Evolutionary conservation across 2,329 filamentous ascomycete genomes (phyloP).

Genomic region (Chaetomium sp.): DNA sequence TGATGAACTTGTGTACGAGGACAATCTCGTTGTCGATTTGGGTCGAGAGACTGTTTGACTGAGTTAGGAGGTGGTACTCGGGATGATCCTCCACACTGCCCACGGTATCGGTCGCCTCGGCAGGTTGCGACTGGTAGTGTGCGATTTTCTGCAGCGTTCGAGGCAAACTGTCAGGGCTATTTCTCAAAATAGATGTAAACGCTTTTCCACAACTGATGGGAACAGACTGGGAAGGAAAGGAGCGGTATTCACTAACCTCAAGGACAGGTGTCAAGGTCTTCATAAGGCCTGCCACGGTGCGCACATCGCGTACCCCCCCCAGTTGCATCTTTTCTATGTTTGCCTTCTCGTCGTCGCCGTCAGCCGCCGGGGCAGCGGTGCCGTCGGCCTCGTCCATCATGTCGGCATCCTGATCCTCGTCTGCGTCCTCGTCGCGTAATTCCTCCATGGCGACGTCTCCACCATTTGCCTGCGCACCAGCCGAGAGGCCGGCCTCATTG

Average conservation of each 20-base stretch:
- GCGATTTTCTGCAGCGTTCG: conserved; percentile 72
- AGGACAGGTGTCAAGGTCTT: conserved; percentile 78
- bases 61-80: conserved; percentile 84
- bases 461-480: conserved; percentile 44
- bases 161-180: conserved; percentile 68
- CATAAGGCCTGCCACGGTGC: conserved; percentile 78
- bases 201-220: conserved; percentile 41
- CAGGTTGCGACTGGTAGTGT: conserved; percentile 70
- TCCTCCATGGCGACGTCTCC: conserved; percentile 61
- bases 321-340: conserved; percentile 84
- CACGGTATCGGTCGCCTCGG: conserved; percentile 62
- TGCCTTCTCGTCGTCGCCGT: conserved; percentile 69
- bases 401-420: conserved; percentile 65
- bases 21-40: conserved; percentile 92
- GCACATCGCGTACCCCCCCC: conserved; percentile 72
- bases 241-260: conserved; percentile 63
- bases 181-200: conserved; percentile 66
- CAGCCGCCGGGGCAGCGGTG: conserved; percentile 51
- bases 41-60: conserved; percentile 87
- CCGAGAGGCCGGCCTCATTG: conserved; percentile 43
- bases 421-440: conserved; percentile 59
- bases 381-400: conserved; percentile 53
- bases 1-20: conserved; percentile 92
- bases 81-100: conserved; percentile 90
- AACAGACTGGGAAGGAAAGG: conserved; percentile 30